A percentile compares a stretch with the other conserved stretches of the same genome.
These are phyloP conservation scores for Candida sp. DNA, from an alignment of 1,139 yeast genomes.

Conservation along the genomic window DNA sequence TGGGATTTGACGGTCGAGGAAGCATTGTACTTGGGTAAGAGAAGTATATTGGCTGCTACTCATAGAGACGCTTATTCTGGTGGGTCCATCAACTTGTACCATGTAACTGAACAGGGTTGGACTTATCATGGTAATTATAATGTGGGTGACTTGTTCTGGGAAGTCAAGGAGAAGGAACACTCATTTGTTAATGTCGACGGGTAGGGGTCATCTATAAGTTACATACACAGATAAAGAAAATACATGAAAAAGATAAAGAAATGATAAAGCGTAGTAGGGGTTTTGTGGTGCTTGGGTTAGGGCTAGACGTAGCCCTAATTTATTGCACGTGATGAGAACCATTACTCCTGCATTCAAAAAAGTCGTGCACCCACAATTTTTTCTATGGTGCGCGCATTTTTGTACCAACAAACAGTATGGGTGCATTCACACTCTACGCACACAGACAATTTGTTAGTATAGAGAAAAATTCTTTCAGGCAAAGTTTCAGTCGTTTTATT, in stretches of 20 bases:
- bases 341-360: background rate
- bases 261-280: background rate
- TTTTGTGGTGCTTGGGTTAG: background rate
- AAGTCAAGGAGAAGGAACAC: constrained; percentile 83
- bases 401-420: background rate
- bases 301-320: background rate
- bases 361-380: background rate
- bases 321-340: background rate
- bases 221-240: background rate
- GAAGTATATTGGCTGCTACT: constrained; percentile 96
- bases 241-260: background rate
- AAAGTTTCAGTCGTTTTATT: constrained; percentile 9
- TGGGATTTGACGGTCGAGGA: constrained; percentile 95
- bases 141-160: constrained; percentile 93
- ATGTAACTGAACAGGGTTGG: constrained; percentile 96
- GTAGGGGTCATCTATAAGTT: constrained; percentile 20
- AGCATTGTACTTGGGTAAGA: constrained; percentile 91
- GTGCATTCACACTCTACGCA: background rate
- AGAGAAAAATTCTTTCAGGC: constrained; percentile 11
- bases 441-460: background rate
- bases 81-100: constrained; percentile 93
- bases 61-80: constrained; percentile 99
- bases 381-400: background rate
- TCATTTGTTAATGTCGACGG: constrained; percentile 90
- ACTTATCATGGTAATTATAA: constrained; percentile 93